Evolutionary conservation across 2,329 filamentous ascomycete species (phyloP).

Genomic region (Penicillium sp.): DNA sequence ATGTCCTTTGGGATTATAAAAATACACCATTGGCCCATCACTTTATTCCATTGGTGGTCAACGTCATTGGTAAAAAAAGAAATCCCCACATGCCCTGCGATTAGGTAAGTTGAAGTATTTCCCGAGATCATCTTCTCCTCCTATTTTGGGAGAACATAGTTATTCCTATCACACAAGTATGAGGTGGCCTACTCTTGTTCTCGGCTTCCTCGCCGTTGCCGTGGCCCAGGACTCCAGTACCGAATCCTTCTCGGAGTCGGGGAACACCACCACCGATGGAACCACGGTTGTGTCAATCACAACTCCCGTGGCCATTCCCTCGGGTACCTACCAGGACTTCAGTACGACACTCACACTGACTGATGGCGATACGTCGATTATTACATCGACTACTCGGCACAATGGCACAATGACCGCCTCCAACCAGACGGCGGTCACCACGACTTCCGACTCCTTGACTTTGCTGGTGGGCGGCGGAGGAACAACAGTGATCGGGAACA

Average conservation of each 20-base stretch:
- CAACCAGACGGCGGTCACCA: slow-evolving; percentile 31
- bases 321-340: slow-evolving; percentile 42
- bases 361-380: slow-evolving; percentile 16
- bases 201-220: slow-evolving; percentile 17
- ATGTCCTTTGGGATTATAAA: no score
- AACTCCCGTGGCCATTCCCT: slow-evolving; percentile 33
- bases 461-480: slow-evolving; percentile 42
- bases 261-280: slow-evolving; percentile 21
- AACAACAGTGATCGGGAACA: slow-evolving; percentile 50
- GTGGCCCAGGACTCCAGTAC: slow-evolving; percentile 13
- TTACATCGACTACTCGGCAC: slow-evolving; percentile 24
- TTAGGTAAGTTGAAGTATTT: slow-evolving; percentile 7
- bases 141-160: background rate
- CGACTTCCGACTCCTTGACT: slow-evolving; percentile 40
- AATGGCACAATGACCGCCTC: slow-evolving; percentile 29
- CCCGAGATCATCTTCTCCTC: background rate
- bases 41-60: background rate
- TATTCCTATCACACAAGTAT: slow-evolving; percentile 9
- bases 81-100: background rate
- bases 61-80: slow-evolving; percentile 9
- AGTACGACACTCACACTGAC: slow-evolving; percentile 37
- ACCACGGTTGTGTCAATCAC: slow-evolving; percentile 22
- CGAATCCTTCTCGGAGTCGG: background rate
- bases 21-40: slow-evolving; percentile 16
- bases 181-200: slow-evolving; percentile 17